Conservation (phyloP, 1,284 basidiomycete species). For the Puccinia coronata region DNA sequence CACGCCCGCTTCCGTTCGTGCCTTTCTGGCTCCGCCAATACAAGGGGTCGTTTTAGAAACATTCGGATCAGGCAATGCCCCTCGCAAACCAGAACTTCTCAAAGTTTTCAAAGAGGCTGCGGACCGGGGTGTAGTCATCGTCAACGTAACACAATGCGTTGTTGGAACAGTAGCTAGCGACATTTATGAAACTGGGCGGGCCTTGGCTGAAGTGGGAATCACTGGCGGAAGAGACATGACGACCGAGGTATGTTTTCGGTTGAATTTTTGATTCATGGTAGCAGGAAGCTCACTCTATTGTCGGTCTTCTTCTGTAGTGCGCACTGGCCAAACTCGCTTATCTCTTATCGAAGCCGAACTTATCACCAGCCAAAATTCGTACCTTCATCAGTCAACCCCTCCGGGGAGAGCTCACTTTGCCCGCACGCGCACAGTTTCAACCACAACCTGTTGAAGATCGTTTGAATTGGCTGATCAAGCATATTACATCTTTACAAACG, state of each 20-base stretch:
- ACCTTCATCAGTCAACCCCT: slow-evolving; percentile 75
- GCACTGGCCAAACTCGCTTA: slow-evolving; percentile 85
- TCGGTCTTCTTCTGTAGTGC: slow-evolving; percentile 63
- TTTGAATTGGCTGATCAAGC: slow-evolving; percentile 50
- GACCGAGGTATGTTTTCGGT: slow-evolving; percentile 69
- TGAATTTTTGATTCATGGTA: background rate
- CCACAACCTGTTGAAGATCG: slow-evolving; percentile 34
- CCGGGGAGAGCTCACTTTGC: slow-evolving; percentile 78
- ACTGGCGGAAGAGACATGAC: slow-evolving; percentile 79
- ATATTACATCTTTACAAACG: slow-evolving; percentile 48
- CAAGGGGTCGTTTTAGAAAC: slow-evolving; percentile 81
- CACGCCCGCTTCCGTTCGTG: slow-evolving; percentile 69
- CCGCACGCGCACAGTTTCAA: slow-evolving; percentile 34
- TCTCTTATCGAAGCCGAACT: slow-evolving; percentile 78
- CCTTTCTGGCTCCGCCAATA: slow-evolving; percentile 72
- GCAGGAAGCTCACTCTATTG: background rate
- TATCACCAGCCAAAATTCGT: slow-evolving; percentile 70
- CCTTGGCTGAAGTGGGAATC: slow-evolving; percentile 71
- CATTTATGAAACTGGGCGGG: slow-evolving; percentile 75
- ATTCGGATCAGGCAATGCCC: slow-evolving; percentile 74
- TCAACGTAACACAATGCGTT: slow-evolving; percentile 85
- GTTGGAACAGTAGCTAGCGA: slow-evolving; percentile 72
- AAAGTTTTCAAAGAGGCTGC: slow-evolving; percentile 74
- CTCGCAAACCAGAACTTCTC: slow-evolving; percentile 59
- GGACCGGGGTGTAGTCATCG: slow-evolving; percentile 77